Conservation (phyloP, 169 alveolate species). For the Eimeria maxima region DNA sequence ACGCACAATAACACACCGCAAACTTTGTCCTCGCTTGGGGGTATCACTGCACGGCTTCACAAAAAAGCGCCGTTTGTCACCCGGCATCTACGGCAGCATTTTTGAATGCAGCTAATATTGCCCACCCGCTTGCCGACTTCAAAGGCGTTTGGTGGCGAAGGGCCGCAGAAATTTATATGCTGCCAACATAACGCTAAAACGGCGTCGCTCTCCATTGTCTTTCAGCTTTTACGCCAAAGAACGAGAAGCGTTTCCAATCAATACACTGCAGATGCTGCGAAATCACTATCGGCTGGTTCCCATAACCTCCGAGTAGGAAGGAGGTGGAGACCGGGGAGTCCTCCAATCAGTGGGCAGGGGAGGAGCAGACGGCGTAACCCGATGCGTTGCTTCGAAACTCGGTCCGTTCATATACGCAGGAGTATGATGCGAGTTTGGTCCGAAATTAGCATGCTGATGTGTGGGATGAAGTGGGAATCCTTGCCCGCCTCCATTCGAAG, state of each 20-base stretch:
- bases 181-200: not conserved
- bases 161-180: not conserved
- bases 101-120: not conserved
- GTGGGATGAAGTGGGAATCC: not conserved
- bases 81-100: not conserved
- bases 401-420: not conserved
- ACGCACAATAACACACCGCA: not conserved
- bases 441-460: not conserved
- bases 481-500: not conserved
- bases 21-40: not conserved
- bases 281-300: not conserved
- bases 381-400: not conserved
- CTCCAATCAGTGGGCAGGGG: not conserved
- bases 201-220: not conserved
- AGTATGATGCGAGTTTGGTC: not conserved
- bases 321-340: not conserved
- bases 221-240: not conserved
- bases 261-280: not conserved
- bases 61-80: not conserved
- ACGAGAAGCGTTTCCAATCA: not conserved
- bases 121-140: not conserved
- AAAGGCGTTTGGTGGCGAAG: not conserved
- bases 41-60: not conserved
- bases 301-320: not conserved
- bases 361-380: conserved; percentile 12